Percentiles rank a stretch among this genome's conserved stretches.
Evolutionary conservation across 495 filamentous ascomycete species (phyloP).

Genomic region (Neurospora intermedia): DNA sequence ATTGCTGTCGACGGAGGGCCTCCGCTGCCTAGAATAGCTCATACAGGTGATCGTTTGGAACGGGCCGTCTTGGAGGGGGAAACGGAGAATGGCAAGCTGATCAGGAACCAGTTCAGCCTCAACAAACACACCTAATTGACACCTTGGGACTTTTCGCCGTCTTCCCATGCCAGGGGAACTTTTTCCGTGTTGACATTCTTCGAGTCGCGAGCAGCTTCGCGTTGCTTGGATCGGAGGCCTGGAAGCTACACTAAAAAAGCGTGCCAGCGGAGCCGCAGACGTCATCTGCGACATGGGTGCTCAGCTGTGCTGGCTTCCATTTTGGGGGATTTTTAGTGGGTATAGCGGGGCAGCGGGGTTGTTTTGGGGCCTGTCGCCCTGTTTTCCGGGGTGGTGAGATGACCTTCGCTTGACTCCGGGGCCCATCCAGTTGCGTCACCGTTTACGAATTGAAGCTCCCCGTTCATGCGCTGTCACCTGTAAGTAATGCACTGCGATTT

Average conservation of each 20-base stretch:
- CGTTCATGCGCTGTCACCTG: not conserved
- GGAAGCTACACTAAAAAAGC: not conserved
- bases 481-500: not conserved
- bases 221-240: not conserved
- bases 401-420: not conserved
- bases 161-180: not conserved
- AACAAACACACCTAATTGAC: not conserved
- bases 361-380: not conserved
- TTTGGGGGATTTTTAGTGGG: not conserved
- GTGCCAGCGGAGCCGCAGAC: slow-evolving; percentile 16
- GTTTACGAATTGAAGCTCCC: not conserved
- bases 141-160: not conserved
- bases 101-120: not conserved
- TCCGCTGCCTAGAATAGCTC: not conserved
- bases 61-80: not conserved
- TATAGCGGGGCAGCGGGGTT: not conserved
- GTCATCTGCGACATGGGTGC: slow-evolving; percentile 19
- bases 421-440: not conserved
- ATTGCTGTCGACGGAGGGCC: not conserved
- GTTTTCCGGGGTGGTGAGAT: not conserved
- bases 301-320: not conserved
- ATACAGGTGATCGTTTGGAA: not conserved
- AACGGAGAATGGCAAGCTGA: not conserved
- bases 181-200: not conserved
- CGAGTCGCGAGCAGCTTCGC: not conserved